Base-by-base conservation (phyloP, 805 yeast species). In the Saccharomyces jurei region DNA sequence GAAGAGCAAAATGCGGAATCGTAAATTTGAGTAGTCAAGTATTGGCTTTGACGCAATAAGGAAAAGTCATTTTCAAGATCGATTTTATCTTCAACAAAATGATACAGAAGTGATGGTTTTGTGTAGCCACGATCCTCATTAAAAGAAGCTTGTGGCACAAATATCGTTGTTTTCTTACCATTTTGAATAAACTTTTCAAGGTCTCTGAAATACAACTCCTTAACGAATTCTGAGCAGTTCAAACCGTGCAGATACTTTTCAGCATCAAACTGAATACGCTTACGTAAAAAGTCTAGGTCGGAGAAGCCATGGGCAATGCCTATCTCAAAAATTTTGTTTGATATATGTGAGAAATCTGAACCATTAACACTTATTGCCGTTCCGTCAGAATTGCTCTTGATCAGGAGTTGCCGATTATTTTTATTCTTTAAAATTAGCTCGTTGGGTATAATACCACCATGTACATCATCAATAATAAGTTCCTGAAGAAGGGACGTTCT, bases 141-240 rank as follows among this genome's bases (percentile, higher is more conserved):
- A 49, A 73, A 74, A 10, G 73, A 62, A 17, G 70, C 67, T 36
- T 62, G 65, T 0, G 80, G 75, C 6, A 89, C 74, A 53, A 91
- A 80, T 0, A 91, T 73, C 0, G 96, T 86, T 25, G 58, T 50
- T 17, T 60, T 55, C 63, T 83, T 86, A 28, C 77, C 72, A 0
- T 68, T 31, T 53, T 83, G 85, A 17, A 91, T 78, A 50, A 88
- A 68, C 48, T 77, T 57, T 1, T 74, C 69, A 21, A 89, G 68
- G 11, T 79, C 77, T 55, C 90, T 78, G 52, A 87, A 79, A 48
- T 80, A 74, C 14, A 89, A 60, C 61, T 89, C 96, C n/a, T 79
- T 77, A 5, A 87, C 91, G 65, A 88, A 82, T 28, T 74, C 74
- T 2, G 84, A 74, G 51, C 81, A 82, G 55, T 82, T 78, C 48